Evolutionary conservation across 805 yeast species (phyloP), one percentile per base, ranked within the genome.

Genomic region (Wickerhamomyces chambardii): DNA sequence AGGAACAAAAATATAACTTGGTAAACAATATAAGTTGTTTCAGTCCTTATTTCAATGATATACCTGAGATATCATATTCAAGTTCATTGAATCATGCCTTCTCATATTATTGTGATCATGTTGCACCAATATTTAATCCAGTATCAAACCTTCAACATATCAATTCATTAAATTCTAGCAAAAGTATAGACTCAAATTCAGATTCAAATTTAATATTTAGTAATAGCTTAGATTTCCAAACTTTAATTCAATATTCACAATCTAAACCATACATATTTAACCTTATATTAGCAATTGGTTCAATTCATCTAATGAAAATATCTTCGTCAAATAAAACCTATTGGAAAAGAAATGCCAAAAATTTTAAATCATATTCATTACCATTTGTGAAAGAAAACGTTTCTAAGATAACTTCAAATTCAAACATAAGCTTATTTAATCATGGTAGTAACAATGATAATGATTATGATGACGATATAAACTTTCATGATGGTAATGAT

Each of bases 51-150:
- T n/a, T n/a, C n/a, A 21, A 10, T 10, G 10, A 21, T 8, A 21
- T 21, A 21, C 10, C 7, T 21, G 10, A 21, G 10, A 21, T 8
- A 7, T 21, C 24, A 21, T 17, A 24, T 10, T 4, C 12, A 17
- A 34, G 32, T 16, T 31, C 36, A 3, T 21, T 31, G 15, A 34
- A 17, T 17, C 27, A 30, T 29, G 40, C 40, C 2, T 25, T 37
- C 3, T 24, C 33, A 5, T 38, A 35, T 19, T 38, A 38, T 17
- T 17, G 32, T 11, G 34, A 38, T 14, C 18, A 35, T 11, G 30
- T 38, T 25, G 30, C 37, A 10, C 38, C 41, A 10, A 38, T 38
- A 10, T 38, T 38, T 30, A 35, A 33, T 28, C 41, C 41, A 3
- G 35, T 24, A 8, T 21, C 24, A 21, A 21, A 21, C 24, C 10